Evolutionary conservation across 306 rosid genomes (phyloP), one percentile per base, ranked within the genome.

Genomic region (Sicyos baderoa): DNA sequence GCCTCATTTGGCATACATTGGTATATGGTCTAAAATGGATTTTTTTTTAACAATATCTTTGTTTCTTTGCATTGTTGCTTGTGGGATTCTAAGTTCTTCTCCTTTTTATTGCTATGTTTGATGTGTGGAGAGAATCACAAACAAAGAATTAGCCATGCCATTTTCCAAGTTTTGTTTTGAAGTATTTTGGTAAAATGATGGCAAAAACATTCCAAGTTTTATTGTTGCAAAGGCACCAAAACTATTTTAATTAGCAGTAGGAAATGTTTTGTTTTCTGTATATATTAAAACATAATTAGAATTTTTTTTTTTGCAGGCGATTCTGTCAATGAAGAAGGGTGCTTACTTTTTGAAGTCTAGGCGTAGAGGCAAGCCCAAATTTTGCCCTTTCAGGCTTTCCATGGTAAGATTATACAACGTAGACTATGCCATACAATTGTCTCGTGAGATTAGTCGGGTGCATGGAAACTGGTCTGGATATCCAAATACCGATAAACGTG

Each of bases 251-350:
- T n/a, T n/a, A n/a, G 62, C 21, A 17, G 51, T 53, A 53, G 48
- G 74, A 17, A 14, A 12, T 70, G 35, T 21, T 79, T 75, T 18
- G 4, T 64, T 72, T 23, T 66, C 74, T 55, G 40, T 50, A 15
- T 50, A 15, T 68, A 53, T 76, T 51, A 77, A 68, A 67, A 76
- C 16, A 71, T 70, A 57, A 17, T 72, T 60, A 68, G 19, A 47
- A 15, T 74, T 56, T 65, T 57, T 69, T 69, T 51, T 40, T 74
- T 50, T 77, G 84, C 88, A 91, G 95, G 91, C 96, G 71, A 81
- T 88, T 85, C 79, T 88, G 10, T 88, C 93, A 19, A 82, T 91
- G 61, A 91, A 88, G 92, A 88, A 86, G 80, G 97, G 97, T 54
- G 84, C 97, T 17, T 79, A 80, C 77, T 86, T 91, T 70, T 82